Evolutionary conservation across 768 basidiomycete species (phyloP).

Genomic region (Suillus lakei): DNA sequence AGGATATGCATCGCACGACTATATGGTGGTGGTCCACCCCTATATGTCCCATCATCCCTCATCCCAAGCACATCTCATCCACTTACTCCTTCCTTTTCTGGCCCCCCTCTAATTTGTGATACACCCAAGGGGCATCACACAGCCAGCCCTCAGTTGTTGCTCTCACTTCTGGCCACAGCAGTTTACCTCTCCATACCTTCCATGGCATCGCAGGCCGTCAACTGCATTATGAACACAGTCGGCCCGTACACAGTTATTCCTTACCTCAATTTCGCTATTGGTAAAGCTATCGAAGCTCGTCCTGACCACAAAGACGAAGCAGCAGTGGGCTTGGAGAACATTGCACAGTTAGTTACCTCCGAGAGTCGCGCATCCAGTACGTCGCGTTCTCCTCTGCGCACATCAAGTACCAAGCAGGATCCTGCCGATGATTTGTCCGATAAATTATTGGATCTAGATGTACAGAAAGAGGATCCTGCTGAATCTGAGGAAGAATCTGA

Average conservation of each 20-base stretch:
- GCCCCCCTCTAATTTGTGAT: slow-evolving; percentile 25
- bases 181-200: slow-evolving; percentile 85
- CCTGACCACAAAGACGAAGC: slow-evolving; percentile 54
- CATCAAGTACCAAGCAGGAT: slow-evolving; percentile 11
- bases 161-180: slow-evolving; percentile 86
- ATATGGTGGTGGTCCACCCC: slow-evolving; percentile 83
- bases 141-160: slow-evolving; percentile 78
- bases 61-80: slow-evolving; percentile 71
- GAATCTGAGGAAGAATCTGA: slow-evolving; percentile 38
- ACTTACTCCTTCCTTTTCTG: slow-evolving; percentile 68
- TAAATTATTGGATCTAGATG: slow-evolving; percentile 34
- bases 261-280: slow-evolving; percentile 85
- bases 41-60: slow-evolving; percentile 67
- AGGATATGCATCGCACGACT: slow-evolving; percentile 87
- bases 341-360: slow-evolving; percentile 57
- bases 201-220: slow-evolving; percentile 75
- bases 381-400: slow-evolving; percentile 1
- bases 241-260: slow-evolving; percentile 77
- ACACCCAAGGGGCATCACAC: slow-evolving; percentile 66
- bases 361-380: slow-evolving; percentile 24
- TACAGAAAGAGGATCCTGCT: slow-evolving; percentile 42
- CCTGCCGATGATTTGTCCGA: slow-evolving; percentile 31
- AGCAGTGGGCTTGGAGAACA: slow-evolving; percentile 71
- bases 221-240: slow-evolving; percentile 70
- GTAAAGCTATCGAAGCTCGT: slow-evolving; percentile 58